These are phyloP conservation scores for Backusella sp. DNA, from an alignment of 192 early-diverging fungal species.

Conservation along the genomic window DNA sequence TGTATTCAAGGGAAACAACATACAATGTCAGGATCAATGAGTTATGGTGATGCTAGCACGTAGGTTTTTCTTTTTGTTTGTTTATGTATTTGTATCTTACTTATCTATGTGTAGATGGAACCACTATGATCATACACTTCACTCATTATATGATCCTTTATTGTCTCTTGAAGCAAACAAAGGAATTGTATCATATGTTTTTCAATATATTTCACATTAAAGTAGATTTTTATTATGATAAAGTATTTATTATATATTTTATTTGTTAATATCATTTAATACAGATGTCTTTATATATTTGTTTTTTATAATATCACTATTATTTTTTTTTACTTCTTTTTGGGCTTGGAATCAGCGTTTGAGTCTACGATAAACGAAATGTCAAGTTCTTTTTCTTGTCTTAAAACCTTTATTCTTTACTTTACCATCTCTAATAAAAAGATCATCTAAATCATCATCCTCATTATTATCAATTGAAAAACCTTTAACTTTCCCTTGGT, in stretches of 20 bases:
- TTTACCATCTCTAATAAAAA: slow-evolving; percentile 13
- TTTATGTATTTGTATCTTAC: not conserved
- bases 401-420: not conserved
- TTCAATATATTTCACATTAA: slow-evolving; percentile 71
- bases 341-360: not conserved
- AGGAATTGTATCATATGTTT: slow-evolving; percentile 69
- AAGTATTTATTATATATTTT: not conserved
- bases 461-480: not conserved
- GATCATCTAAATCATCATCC: slow-evolving; percentile 13
- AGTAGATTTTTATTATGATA: not conserved
- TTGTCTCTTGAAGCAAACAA: slow-evolving; percentile 59
- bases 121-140: slow-evolving; percentile 60
- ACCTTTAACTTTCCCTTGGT: not conserved
- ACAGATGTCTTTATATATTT: not conserved
- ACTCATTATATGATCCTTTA: slow-evolving; percentile 58
- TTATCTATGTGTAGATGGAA: slow-evolving; percentile 58
- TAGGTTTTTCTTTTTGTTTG: slow-evolving; percentile 23
- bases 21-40: slow-evolving; percentile 57
- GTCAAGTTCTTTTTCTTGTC: not conserved
- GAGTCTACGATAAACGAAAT: not conserved
- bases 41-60: slow-evolving; percentile 74
- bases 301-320: too few relatives aligned
- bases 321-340: not conserved
- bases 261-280: not conserved
- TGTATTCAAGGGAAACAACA: slow-evolving; percentile 84